These are phyloP conservation scores for Geotrichum aggregatum DNA, from an alignment of 1,139 yeast genomes.

Conservation along the genomic window DNA sequence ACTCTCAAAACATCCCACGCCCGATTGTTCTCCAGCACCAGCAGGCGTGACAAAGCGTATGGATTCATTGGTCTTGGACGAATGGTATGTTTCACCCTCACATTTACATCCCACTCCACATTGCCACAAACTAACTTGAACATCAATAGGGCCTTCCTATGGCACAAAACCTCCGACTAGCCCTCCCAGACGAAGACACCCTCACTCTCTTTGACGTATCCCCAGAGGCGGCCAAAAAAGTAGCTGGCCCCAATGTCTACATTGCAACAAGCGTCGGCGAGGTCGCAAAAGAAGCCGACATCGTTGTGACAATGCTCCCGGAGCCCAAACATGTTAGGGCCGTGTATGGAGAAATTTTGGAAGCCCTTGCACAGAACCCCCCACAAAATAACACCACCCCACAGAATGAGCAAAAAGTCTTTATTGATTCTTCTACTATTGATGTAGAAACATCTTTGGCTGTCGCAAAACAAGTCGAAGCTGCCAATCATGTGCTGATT, in stretches of 20 bases:
- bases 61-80: slow-evolving; percentile 50
- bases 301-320: slow-evolving; percentile 55
- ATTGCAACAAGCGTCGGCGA: slow-evolving; percentile 38
- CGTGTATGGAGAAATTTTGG: slow-evolving; percentile 45
- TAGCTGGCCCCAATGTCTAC: slow-evolving; percentile 15
- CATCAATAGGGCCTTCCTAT: slow-evolving; percentile 45
- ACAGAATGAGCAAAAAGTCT: too few relatives aligned
- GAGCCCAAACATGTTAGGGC: slow-evolving; percentile 53
- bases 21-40: background rate
- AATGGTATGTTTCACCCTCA: slow-evolving; percentile 40
- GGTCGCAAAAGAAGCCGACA: slow-evolving; percentile 36
- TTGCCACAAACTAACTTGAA: slow-evolving; percentile 29
- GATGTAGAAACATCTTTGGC: slow-evolving; percentile 50
- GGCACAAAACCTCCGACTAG: slow-evolving; percentile 52
- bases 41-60: background rate
- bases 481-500: slow-evolving; percentile 36
- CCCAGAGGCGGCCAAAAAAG: slow-evolving; percentile 1
- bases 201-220: background rate
- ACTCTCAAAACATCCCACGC: background rate
- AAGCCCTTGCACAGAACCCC: too few relatives aligned
- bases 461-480: slow-evolving; percentile 30
- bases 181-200: slow-evolving; percentile 42
- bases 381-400: too few relatives aligned
- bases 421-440: slow-evolving; percentile 54
- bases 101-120: slow-evolving; percentile 25